phyloP scores from a whole-genome alignment of 495 filamentous ascomycete species.

The Penicillium longicatenatum region DNA sequence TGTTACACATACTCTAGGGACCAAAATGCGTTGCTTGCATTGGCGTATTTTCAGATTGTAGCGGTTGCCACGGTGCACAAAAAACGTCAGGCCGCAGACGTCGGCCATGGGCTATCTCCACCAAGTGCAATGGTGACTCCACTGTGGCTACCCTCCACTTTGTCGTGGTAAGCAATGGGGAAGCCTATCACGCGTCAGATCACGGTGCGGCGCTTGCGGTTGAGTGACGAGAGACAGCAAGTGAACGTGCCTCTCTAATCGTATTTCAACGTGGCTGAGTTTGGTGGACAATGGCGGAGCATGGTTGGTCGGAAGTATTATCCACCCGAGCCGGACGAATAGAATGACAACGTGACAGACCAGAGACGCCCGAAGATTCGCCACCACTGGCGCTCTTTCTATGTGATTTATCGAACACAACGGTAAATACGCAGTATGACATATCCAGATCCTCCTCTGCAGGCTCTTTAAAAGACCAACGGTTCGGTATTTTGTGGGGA shows the following conservation, averaged over 20 bases:
- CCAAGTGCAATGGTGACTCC: conserved; percentile 12
- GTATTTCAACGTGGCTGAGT: conserved; percentile 2
- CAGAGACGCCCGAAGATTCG: conserved; percentile 6
- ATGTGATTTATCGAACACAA: neutral
- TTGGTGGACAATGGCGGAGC: neutral
- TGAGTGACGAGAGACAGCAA: neutral
- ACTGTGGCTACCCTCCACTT: conserved; percentile 24
- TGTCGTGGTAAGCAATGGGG: neutral
- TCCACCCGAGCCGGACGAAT: conserved; percentile 7
- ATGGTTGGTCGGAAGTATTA: conserved; percentile 5
- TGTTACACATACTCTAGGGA: neutral
- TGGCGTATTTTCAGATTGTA: neutral
- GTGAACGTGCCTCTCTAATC: neutral
- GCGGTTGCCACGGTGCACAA: conserved; percentile 1
- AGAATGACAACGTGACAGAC: neutral
- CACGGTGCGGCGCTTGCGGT: neutral
- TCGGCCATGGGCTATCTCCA: conserved; percentile 8
- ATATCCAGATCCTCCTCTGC: too few relatives aligned
- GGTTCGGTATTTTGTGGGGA: neutral
- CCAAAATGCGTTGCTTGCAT: neutral
- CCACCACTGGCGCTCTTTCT: conserved; percentile 11
- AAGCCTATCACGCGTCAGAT: neutral
- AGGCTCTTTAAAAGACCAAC: neutral
- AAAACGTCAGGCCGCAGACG: conserved; percentile 10
- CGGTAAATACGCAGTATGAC: neutral